phyloP scores from a whole-genome alignment of 2,329 filamentous ascomycete genomes.

The Paecilomyces variotii region DNA sequence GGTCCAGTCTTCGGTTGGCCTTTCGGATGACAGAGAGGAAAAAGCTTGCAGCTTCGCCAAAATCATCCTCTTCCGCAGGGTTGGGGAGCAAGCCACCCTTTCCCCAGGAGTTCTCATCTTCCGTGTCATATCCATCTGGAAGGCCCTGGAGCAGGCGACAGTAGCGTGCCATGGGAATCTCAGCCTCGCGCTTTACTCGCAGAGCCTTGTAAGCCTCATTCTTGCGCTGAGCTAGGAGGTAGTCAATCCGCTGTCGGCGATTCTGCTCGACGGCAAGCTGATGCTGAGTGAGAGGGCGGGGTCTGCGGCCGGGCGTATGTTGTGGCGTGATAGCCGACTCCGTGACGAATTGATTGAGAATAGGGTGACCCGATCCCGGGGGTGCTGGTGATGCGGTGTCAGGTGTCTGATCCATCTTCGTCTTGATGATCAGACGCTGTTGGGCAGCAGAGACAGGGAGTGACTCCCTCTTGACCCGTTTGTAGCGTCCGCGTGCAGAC shows the following conservation, averaged over 20 bases:
- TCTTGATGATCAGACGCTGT: conserved; percentile 38
- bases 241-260: conserved; percentile 40
- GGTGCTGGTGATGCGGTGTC: conserved; percentile 37
- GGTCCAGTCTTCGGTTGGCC: conserved; percentile 34
- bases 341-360: conserved; percentile 33
- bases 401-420: conserved; percentile 35
- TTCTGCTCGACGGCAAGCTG: conserved; percentile 44
- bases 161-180: conserved; percentile 33
- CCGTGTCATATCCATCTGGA: conserved; percentile 39
- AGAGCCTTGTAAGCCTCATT: conserved; percentile 29
- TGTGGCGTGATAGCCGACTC: conserved; percentile 22
- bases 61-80: conserved; percentile 38
- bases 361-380: conserved; percentile 33
- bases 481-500: conserved; percentile 29
- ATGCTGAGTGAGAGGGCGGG: conserved; percentile 42
- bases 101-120: conserved; percentile 38
- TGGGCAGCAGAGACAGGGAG: conserved; percentile 26
- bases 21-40: conserved; percentile 37
- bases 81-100: conserved; percentile 36
- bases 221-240: conserved; percentile 37
- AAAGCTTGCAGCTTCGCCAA: conserved; percentile 39
- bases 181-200: conserved; percentile 29
- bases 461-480: conserved; percentile 31
- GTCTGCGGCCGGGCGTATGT: conserved; percentile 28
- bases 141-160: conserved; percentile 35